Conservation (phyloP, 1,139 yeast species). For the Suhomyces taliae region DNA sequence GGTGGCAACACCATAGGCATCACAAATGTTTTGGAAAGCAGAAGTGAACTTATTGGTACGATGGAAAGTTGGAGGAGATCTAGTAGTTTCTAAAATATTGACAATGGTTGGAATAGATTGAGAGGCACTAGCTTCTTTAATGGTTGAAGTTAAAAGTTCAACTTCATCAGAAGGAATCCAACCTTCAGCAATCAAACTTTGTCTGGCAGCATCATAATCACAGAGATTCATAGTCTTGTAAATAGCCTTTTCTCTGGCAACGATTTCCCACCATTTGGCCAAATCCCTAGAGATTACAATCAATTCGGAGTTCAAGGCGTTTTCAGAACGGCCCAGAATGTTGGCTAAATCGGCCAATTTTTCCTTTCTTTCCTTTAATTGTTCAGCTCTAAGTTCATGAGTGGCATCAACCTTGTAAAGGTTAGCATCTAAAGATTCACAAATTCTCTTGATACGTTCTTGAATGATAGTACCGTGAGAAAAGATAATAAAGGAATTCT, state of each 20-base stretch:
- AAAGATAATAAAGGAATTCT: constrained; percentile 46
- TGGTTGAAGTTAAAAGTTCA: constrained; percentile 33
- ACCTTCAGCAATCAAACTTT: constrained; percentile 71
- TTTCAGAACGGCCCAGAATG: constrained; percentile 54
- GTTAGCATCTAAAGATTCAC: constrained; percentile 49
- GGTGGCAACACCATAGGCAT: constrained; percentile 77
- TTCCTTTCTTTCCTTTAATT: constrained; percentile 54
- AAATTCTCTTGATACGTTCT: constrained; percentile 42
- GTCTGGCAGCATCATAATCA: constrained; percentile 64
- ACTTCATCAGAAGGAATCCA: constrained; percentile 73
- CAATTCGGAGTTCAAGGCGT: constrained; percentile 66
- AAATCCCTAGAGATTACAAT: constrained; percentile 73
- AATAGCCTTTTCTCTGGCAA: constrained; percentile 71
- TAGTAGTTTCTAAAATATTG: constrained; percentile 62
- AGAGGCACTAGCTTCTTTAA: constrained; percentile 26
- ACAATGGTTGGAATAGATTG: constrained; percentile 64
- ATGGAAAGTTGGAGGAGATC: constrained; percentile 77
- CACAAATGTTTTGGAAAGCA: constrained; percentile 76
- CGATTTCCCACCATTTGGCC: constrained; percentile 65
- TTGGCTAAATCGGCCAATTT: constrained; percentile 59
- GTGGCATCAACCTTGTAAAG: constrained; percentile 39
- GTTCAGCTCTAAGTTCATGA: constrained; percentile 37
- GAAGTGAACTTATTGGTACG: constrained; percentile 73
- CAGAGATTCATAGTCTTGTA: constrained; percentile 66
- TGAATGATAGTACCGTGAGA: constrained; percentile 45